Conservation (phyloP, 768 basidiomycete genomes). For the Tylopilus cervinicoccineus region DNA sequence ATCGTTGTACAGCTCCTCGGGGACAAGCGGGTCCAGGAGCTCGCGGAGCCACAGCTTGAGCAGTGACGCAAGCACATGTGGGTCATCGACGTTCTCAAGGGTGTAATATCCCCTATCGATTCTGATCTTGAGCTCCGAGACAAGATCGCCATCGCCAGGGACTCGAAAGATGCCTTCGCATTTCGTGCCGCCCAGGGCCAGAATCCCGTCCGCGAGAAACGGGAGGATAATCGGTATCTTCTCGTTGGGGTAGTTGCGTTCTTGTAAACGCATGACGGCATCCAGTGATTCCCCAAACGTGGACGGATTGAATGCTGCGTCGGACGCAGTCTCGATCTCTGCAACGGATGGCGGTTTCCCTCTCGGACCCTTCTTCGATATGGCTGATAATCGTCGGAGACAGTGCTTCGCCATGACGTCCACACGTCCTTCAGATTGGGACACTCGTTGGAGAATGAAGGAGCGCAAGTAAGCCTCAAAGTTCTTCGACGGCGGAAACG, state of each 20-base stretch:
- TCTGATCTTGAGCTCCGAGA: conserved; percentile 83
- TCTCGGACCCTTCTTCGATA: conserved; percentile 80
- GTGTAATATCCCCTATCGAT: conserved; percentile 92
- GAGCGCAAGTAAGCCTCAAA: conserved; percentile 79
- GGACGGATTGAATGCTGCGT: conserved; percentile 92
- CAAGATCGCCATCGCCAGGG: conserved; percentile 85
- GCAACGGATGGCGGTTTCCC: conserved; percentile 77
- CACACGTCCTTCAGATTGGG: conserved; percentile 68
- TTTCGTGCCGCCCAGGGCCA: conserved; percentile 81
- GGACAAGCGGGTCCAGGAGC: conserved; percentile 87
- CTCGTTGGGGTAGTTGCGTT: conserved; percentile 78
- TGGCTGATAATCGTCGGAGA: conserved; percentile 66
- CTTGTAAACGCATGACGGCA: conserved; percentile 78
- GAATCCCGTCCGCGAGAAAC: conserved; percentile 88
- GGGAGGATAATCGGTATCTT: conserved; percentile 91
- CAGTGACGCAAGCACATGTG: conserved; percentile 83
- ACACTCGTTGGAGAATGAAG: conserved; percentile 72
- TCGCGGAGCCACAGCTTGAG: conserved; percentile 94
- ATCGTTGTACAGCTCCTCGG: conserved; percentile 88
- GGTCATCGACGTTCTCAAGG: conserved; percentile 85
- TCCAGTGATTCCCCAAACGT: conserved; percentile 91
- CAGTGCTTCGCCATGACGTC: conserved; percentile 92
- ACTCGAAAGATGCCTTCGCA: conserved; percentile 92
- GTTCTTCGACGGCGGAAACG: conserved; percentile 91
- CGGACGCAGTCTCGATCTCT: conserved; percentile 93